Evolutionary conservation across 129 eudicot species (phyloP).

Genomic region (Deinandra increscens): DNA sequence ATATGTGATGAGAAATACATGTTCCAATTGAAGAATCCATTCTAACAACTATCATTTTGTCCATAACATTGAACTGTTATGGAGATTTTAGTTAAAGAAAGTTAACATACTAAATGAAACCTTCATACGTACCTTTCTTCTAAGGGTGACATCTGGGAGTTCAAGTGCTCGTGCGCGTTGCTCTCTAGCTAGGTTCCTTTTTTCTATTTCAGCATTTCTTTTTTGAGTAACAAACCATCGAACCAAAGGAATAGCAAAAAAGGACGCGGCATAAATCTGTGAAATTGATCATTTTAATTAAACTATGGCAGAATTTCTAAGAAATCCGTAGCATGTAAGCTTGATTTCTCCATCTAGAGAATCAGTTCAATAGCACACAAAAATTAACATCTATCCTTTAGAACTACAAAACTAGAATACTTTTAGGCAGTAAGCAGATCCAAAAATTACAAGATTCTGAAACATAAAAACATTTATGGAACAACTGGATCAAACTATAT

Average conservation of each 20-base stretch:
- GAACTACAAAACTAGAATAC: background rate
- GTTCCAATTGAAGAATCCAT: background rate
- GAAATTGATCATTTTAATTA: slow-evolving; percentile 15
- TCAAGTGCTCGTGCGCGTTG: slow-evolving; percentile 65
- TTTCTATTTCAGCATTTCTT: slow-evolving; percentile 63
- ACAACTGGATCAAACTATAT: background rate
- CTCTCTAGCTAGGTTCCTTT: slow-evolving; percentile 79
- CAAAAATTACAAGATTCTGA: background rate
- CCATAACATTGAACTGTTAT: background rate
- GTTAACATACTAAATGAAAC: background rate
- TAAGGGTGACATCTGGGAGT: slow-evolving; percentile 70
- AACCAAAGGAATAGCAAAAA: slow-evolving; percentile 91
- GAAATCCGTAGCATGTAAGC: background rate
- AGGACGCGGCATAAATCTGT: slow-evolving; percentile 96
- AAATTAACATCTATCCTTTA: background rate
- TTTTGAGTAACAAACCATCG: slow-evolving; percentile 71
- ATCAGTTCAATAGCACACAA: background rate
- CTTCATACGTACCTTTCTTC: slow-evolving; percentile 66
- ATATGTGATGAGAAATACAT: background rate
- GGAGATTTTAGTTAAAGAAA: slow-evolving; percentile 1
- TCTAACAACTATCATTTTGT: background rate
- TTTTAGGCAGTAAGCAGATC: background rate
- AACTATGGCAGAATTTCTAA: background rate
- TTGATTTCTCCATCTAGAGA: background rate
- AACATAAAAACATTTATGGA: background rate